Conservation (phyloP, 2,329 filamentous ascomycete species). For the Sphaerulina musiva region DNA sequence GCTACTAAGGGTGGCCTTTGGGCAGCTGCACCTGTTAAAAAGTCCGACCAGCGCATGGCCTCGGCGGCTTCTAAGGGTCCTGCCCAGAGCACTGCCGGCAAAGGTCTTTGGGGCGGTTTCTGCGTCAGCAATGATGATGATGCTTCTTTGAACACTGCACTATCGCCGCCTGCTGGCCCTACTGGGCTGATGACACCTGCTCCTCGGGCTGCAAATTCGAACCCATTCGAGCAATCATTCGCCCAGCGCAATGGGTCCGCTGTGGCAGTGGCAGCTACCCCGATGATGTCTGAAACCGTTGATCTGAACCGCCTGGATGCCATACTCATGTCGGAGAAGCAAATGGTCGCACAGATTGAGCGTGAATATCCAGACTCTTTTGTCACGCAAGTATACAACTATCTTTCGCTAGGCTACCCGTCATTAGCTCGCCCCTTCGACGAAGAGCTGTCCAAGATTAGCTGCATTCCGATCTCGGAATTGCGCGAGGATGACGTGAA, state of each 20-base stretch:
- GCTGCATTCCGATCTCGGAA: constrained; percentile 60
- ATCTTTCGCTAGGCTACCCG: constrained; percentile 86
- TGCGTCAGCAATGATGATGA: constrained; percentile 44
- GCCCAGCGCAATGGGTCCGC: constrained; percentile 21
- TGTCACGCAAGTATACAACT: constrained; percentile 95
- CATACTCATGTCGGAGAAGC: constrained; percentile 41
- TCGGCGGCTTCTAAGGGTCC: constrained; percentile 13
- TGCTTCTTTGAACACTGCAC: constrained; percentile 29
- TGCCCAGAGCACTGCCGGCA: constrained; percentile 17
- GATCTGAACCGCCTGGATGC: constrained; percentile 33
- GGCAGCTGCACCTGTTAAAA: constrained; percentile 29
- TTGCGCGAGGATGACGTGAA: constrained; percentile 65
- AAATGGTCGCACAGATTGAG: constrained; percentile 39
- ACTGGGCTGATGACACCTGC: constrained; percentile 47
- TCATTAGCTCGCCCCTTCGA: constrained; percentile 78
- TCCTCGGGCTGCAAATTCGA: constrained; percentile 27
- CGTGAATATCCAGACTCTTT: constrained; percentile 75
- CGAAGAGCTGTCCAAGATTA: constrained; percentile 76
- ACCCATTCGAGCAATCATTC: constrained; percentile 38
- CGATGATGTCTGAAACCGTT: constrained; percentile 25
- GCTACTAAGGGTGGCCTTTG: constrained; percentile 54
- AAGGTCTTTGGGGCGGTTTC: constrained; percentile 71
- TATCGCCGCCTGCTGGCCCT: constrained; percentile 36
- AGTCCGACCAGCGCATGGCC: constrained; percentile 3
- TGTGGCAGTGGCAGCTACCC: constrained; percentile 20